phyloP scores from a whole-genome alignment of 495 filamentous ascomycete species.

The Annulohypoxylon stygium region DNA sequence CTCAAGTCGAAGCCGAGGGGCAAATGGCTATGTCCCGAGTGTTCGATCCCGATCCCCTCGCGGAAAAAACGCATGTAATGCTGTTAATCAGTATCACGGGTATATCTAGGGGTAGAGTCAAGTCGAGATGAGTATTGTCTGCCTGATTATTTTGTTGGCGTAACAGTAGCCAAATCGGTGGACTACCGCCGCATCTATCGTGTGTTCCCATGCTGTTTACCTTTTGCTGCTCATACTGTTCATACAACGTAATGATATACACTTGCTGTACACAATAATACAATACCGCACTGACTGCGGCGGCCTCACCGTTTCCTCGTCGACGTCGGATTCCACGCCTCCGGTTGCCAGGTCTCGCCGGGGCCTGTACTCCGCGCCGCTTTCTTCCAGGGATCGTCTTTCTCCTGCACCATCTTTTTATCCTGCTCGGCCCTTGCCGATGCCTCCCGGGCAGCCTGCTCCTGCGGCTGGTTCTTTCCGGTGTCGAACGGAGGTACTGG shows the following conservation, averaged over 20 bases:
- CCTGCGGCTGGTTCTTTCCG: slow-evolving; percentile 15
- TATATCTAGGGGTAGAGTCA: neutral
- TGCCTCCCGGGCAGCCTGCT: slow-evolving; percentile 33
- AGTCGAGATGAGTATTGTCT: slow-evolving; percentile 10
- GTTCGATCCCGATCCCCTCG: slow-evolving; percentile 59
- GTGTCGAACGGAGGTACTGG: slow-evolving; percentile 31
- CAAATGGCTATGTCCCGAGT: slow-evolving; percentile 90
- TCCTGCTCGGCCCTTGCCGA: slow-evolving; percentile 49
- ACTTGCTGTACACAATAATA: slow-evolving; percentile 36
- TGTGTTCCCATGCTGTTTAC: slow-evolving; percentile 6
- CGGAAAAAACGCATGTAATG: slow-evolving; percentile 22
- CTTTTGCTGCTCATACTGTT: slow-evolving; percentile 18
- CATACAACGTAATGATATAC: slow-evolving; percentile 16
- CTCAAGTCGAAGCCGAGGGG: slow-evolving; percentile 87
- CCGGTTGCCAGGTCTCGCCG: slow-evolving; percentile 82
- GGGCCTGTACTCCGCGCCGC: slow-evolving; percentile 62
- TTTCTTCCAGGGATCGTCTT: slow-evolving; percentile 73
- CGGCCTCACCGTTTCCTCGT: slow-evolving; percentile 49
- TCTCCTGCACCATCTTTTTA: slow-evolving; percentile 40
- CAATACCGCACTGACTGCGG: slow-evolving; percentile 7
- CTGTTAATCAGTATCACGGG: neutral
- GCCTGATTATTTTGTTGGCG: neutral
- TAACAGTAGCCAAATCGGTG: neutral
- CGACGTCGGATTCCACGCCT: slow-evolving; percentile 73
- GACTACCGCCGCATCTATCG: slow-evolving; percentile 13